A percentile compares a stretch with the other conserved stretches of the same genome.
These are phyloP conservation scores for Abrus precatorius DNA, from an alignment of 306 rosid species.

Conservation along the genomic window DNA sequence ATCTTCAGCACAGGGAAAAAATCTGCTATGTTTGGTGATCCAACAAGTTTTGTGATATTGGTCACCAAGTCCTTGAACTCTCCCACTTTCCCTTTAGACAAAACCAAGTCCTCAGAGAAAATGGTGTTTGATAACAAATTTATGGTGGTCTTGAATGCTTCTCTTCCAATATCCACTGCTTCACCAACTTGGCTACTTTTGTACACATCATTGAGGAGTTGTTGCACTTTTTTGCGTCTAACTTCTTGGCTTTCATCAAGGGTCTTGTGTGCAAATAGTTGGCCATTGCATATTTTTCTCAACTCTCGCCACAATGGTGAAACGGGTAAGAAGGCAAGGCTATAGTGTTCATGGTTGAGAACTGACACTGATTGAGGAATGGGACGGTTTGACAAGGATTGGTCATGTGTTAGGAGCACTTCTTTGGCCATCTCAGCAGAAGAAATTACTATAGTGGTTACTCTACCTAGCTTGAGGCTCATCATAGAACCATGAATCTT, in stretches of 20 bases:
- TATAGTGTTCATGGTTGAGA: slow-evolving; percentile 13
- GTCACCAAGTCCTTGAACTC: slow-evolving; percentile 44
- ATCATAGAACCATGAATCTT: slow-evolving; percentile 53
- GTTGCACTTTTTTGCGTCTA: slow-evolving; percentile 44
- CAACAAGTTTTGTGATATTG: slow-evolving; percentile 46
- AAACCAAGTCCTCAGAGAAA: slow-evolving; percentile 52
- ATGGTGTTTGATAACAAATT: slow-evolving; percentile 51
- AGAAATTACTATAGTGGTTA: slow-evolving; percentile 51
- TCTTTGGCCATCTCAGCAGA: slow-evolving; percentile 50
- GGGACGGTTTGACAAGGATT: slow-evolving; percentile 46
- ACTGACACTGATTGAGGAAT: slow-evolving; percentile 21
- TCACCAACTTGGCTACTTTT: slow-evolving; percentile 37
- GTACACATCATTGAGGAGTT: slow-evolving; percentile 24
- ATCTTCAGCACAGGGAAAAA: slow-evolving; percentile 47
- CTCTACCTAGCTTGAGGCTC: slow-evolving; percentile 51
- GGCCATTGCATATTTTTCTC: slow-evolving; percentile 48
- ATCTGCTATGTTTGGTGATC: slow-evolving; percentile 54
- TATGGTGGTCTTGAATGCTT: slow-evolving; percentile 39
- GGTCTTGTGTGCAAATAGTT: slow-evolving; percentile 40
- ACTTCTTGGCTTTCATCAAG: slow-evolving; percentile 44
- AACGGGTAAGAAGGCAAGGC: slow-evolving; percentile 47
- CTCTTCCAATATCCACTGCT: slow-evolving; percentile 49
- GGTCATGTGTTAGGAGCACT: slow-evolving; percentile 57
- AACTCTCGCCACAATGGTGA: slow-evolving; percentile 51
- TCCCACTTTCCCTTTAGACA: neutral